These are phyloP conservation scores for Coix lacrymajobi DNA, from an alignment of 176 grass and related monocot species.

Conservation along the genomic window DNA sequence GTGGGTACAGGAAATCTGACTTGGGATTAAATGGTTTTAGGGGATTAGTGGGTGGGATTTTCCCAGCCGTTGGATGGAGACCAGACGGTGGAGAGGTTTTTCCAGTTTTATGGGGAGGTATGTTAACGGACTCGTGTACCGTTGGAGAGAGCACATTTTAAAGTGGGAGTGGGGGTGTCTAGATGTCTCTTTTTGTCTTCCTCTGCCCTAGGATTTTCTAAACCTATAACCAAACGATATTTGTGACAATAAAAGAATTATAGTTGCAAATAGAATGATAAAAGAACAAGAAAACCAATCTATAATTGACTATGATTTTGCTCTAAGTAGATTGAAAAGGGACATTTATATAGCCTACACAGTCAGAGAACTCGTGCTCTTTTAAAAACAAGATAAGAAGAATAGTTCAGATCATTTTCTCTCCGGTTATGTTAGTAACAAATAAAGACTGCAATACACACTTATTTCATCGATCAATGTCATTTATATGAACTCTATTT, in stretches of 20 bases:
- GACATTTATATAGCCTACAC: background rate
- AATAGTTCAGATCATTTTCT: background rate
- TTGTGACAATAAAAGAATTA: background rate
- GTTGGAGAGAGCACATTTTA: slow-evolving; percentile 28
- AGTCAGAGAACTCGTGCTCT: background rate
- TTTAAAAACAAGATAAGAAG: background rate
- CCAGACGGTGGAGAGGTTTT: background rate
- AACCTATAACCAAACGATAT: background rate
- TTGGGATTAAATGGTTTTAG: background rate
- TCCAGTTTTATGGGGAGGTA: slow-evolving; percentile 6
- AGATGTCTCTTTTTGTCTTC: background rate
- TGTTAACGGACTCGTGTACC: slow-evolving; percentile 29
- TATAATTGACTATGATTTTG: background rate
- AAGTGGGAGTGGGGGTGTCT: background rate
- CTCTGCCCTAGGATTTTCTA: slow-evolving; percentile 9
- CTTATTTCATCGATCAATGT: background rate
- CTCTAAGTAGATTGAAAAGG: background rate
- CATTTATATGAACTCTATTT: background rate
- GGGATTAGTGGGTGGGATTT: background rate
- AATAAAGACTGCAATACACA: background rate
- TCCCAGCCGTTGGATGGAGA: background rate
- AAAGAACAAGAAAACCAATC: background rate
- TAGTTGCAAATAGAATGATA: background rate
- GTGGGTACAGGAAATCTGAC: background rate
- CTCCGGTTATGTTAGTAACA: background rate